Percentiles rank a stretch among this genome's conserved stretches.
Conservation (phyloP, 805 yeast genomes). For the Metschnikowia baotianmanensis region DNA sequence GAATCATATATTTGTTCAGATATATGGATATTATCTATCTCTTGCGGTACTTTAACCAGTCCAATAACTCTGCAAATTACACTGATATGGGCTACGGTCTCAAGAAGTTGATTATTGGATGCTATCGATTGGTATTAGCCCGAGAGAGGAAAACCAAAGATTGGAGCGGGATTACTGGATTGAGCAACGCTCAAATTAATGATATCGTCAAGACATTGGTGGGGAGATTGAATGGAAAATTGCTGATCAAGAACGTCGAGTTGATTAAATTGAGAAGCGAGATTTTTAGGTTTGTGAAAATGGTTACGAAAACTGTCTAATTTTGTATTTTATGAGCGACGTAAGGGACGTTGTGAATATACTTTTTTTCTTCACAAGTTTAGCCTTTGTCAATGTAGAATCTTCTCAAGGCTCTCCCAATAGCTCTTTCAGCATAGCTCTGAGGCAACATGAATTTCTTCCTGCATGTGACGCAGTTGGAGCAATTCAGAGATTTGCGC, state of each 20-base stretch:
- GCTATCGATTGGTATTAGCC: slow-evolving; percentile 38
- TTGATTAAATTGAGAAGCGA: slow-evolving; percentile 37
- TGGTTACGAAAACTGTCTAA: slow-evolving; percentile 33
- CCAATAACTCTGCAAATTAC: slow-evolving; percentile 43
- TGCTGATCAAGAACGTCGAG: slow-evolving; percentile 37
- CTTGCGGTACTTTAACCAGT: slow-evolving; percentile 43
- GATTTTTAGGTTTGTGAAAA: slow-evolving; percentile 41
- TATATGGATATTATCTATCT: slow-evolving; percentile 47
- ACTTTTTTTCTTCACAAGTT: too few relatives aligned
- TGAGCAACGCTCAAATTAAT: slow-evolving; percentile 35
- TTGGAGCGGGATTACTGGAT: slow-evolving; percentile 39
- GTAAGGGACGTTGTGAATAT: not conserved
- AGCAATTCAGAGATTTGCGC: not conserved
- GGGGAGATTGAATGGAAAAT: slow-evolving; percentile 40
- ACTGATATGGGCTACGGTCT: slow-evolving; percentile 44
- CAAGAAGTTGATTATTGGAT: slow-evolving; percentile 41
- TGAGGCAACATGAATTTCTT: too few relatives aligned
- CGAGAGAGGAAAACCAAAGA: slow-evolving; percentile 28
- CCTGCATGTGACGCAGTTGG: not conserved
- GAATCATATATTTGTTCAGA: slow-evolving; percentile 42
- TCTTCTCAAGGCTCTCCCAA: too few relatives aligned
- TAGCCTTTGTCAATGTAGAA: too few relatives aligned
- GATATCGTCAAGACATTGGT: slow-evolving; percentile 35
- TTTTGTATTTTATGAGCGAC: not conserved
- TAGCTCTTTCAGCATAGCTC: too few relatives aligned